A percentile compares a stretch with the other conserved stretches of the same genome.
Evolutionary conservation across 148 eudicot species (phyloP).

Genomic region (Persicaria maculosa): DNA sequence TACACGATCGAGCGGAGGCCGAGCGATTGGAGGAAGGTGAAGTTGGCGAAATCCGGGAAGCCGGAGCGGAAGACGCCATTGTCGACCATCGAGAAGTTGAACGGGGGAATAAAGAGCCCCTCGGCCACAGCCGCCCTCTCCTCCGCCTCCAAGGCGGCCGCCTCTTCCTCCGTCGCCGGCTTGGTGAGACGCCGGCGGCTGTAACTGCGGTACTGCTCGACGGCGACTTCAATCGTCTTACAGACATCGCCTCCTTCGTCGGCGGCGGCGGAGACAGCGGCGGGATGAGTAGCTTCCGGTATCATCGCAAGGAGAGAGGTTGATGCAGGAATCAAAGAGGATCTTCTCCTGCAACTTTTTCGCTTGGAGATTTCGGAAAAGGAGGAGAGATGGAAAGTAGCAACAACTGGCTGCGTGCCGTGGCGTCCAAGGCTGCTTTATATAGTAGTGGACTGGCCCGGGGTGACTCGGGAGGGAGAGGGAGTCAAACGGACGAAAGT

Average conservation of each 20-base stretch:
- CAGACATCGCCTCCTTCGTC: conserved; percentile 17
- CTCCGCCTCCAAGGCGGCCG: neutral
- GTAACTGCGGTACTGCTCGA: neutral
- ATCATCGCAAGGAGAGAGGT: no score
- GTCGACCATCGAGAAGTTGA: conserved; percentile 77
- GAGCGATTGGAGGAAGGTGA: conserved; percentile 59
- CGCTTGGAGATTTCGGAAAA: no score
- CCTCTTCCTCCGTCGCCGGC: neutral
- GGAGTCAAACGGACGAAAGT: no score
- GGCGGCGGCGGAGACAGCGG: neutral
- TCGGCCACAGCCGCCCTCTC: conserved; percentile 17
- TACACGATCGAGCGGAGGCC: conserved; percentile 80
- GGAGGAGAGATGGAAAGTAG: no score
- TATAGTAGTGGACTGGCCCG: no score
- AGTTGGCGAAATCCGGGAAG: conserved; percentile 59
- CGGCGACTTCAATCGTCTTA: conserved; percentile 27
- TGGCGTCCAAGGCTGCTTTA: no score
- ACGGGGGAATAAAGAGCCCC: conserved; percentile 47
- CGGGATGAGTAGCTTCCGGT: neutral
- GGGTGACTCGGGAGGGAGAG: no score
- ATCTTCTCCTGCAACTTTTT: no score
- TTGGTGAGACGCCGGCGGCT: neutral
- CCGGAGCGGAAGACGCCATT: conserved; percentile 82
- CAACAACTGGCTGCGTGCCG: no score
- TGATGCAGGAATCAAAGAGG: no score